These are phyloP conservation scores for Nicotiana paniculata DNA, from an alignment of 257 asterid genomes.

Conservation along the genomic window DNA sequence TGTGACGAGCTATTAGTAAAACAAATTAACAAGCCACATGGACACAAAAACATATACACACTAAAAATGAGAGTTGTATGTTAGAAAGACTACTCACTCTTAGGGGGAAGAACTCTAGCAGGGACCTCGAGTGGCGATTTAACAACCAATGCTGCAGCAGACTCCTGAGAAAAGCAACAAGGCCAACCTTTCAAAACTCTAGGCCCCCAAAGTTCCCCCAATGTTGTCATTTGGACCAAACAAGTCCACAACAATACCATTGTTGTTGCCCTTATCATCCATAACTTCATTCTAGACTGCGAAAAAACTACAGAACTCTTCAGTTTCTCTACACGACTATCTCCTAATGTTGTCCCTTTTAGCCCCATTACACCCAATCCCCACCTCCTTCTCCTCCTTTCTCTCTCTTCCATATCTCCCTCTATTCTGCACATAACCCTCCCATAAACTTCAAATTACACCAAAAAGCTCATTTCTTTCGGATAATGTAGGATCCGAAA, in stretches of 20 bases:
- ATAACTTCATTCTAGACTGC: conserved; percentile 49
- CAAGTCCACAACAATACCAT: conserved; percentile 50
- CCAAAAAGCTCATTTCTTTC: neutral
- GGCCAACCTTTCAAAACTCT: conserved; percentile 46
- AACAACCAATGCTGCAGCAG: conserved; percentile 45
- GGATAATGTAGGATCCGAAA: neutral
- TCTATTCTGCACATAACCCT: conserved; percentile 46
- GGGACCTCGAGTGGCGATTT: conserved; percentile 44
- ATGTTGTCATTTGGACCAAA: conserved; percentile 41
- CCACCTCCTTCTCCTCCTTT: conserved; percentile 28
- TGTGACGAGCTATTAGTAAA: no score
- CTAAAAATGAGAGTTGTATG: neutral
- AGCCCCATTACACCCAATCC: conserved; percentile 41
- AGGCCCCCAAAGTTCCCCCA: conserved; percentile 58
- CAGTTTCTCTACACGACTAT: conserved; percentile 62
- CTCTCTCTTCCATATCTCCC: conserved; percentile 35
- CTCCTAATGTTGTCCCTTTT: conserved; percentile 50
- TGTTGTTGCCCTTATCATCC: conserved; percentile 45
- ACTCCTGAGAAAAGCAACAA: conserved; percentile 62
- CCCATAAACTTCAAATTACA: neutral
- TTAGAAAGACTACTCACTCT: conserved; percentile 49
- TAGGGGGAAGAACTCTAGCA: conserved; percentile 65
- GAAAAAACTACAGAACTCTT: conserved; percentile 47
- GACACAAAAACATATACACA: neutral
- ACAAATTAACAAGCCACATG: neutral